These are phyloP conservation scores for Myxozyma mucilagina DNA, from an alignment of 805 yeast genomes.

Conservation along the genomic window DNA sequence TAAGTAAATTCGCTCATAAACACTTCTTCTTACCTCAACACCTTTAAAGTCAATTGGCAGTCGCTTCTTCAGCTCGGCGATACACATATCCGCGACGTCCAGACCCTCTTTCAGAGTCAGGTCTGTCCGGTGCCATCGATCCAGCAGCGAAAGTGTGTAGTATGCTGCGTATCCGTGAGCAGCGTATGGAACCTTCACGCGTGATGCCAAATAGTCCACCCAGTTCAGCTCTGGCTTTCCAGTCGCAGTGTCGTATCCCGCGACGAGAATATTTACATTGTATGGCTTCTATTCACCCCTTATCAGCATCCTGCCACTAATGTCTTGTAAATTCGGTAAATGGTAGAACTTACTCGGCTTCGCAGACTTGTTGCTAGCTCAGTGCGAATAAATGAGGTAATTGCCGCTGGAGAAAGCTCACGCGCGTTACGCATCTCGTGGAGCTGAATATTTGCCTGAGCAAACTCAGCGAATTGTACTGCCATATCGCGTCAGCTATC, in stretches of 20 bases:
- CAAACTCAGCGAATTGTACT: constrained; percentile 79
- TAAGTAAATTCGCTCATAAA: background rate
- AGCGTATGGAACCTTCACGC: constrained; percentile 87
- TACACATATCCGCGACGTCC: constrained; percentile 67
- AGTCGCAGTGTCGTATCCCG: constrained; percentile 68
- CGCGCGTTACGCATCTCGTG: constrained; percentile 80
- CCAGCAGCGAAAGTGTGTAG: constrained; percentile 84
- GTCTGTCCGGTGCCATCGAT: constrained; percentile 81
- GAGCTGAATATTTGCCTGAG: constrained; percentile 88
- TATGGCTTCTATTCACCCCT: constrained; percentile 62
- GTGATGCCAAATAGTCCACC: constrained; percentile 93
- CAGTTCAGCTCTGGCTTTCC: constrained; percentile 70
- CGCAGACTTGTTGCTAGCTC: constrained; percentile 85
- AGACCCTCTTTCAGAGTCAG: constrained; percentile 78
- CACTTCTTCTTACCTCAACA: constrained; percentile 45
- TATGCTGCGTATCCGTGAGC: constrained; percentile 99
- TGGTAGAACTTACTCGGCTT: constrained; percentile 53
- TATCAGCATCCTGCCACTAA: background rate
- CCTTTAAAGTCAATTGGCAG: constrained; percentile 96
- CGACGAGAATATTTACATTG: constrained; percentile 89
- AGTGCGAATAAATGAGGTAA: constrained; percentile 84
- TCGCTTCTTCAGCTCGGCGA: constrained; percentile 76
- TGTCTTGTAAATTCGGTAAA: background rate
- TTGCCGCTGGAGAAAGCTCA: constrained; percentile 81
- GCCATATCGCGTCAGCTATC: background rate